Evolutionary conservation across 2,329 filamentous ascomycete genomes (phyloP).

Genomic region (Cadophora sp.): DNA sequence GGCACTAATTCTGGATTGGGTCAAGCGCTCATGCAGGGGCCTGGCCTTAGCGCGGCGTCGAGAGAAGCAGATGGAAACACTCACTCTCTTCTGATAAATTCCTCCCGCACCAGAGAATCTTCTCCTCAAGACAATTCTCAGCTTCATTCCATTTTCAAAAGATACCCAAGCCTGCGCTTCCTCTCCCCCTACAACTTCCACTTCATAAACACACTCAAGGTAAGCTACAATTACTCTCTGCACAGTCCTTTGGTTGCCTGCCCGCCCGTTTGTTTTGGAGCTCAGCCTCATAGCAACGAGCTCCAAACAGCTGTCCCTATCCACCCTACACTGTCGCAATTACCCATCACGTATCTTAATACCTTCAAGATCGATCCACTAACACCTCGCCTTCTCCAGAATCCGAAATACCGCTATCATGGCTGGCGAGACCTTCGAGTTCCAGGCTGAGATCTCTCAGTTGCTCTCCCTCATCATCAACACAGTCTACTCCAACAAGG

Average conservation of each 20-base stretch:
- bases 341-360: background rate
- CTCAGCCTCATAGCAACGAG: constrained; percentile 35
- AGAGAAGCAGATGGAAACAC: background rate
- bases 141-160: constrained; percentile 8
- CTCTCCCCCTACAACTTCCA: background rate
- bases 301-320: constrained; percentile 25
- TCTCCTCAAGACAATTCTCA: background rate
- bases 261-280: constrained; percentile 25
- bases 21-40: no score
- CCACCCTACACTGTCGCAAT: background rate
- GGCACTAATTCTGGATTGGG: no score
- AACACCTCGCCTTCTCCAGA: constrained; percentile 28
- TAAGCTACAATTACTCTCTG: background rate
- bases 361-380: constrained; percentile 21
- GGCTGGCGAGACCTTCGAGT: constrained; percentile 96
- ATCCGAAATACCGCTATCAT: constrained; percentile 62
- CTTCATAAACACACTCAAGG: background rate
- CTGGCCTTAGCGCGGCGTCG: no score
- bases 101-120: background rate
- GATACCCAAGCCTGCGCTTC: constrained; percentile 9
- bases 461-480: constrained; percentile 99
- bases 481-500: constrained; percentile 99
- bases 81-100: background rate
- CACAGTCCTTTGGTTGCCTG: constrained; percentile 2
- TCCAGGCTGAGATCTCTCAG: constrained; percentile 99